A percentile compares a stretch with the other conserved stretches of the same genome.
These are phyloP conservation scores for Panicum virgatum DNA, from an alignment of 202 grass and related monocot species.

Conservation along the genomic window DNA sequence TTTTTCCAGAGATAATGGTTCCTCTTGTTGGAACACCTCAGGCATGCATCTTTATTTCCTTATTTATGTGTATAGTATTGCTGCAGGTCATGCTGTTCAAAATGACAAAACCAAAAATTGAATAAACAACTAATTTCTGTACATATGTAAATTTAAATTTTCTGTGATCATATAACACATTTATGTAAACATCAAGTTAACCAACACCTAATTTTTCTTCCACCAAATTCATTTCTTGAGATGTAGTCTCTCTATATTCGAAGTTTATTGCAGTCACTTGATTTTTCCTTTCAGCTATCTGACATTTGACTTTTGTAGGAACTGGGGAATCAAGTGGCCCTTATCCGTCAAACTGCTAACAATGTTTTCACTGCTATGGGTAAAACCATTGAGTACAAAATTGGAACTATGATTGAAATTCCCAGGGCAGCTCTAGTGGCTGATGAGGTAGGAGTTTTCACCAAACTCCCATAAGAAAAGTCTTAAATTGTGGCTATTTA, in stretches of 20 bases:
- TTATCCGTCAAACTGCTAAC: conserved; percentile 68
- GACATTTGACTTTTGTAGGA: conserved; percentile 64
- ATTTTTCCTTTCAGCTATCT: conserved; percentile 37
- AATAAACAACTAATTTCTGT: neutral
- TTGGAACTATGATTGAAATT: conserved; percentile 99
- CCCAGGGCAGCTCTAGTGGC: conserved; percentile 92
- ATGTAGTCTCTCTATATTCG: conserved; percentile 10
- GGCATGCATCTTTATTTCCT: conserved; percentile 44
- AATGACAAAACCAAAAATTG: conserved; percentile 22
- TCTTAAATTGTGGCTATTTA: neutral
- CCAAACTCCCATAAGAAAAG: neutral
- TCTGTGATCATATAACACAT: neutral
- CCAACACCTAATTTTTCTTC: neutral
- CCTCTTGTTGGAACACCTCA: conserved; percentile 98
- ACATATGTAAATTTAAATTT: neutral
- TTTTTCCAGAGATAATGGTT: conserved; percentile 98
- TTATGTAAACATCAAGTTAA: conserved; percentile 8
- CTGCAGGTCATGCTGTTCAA: conserved; percentile 16
- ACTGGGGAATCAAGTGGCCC: conserved; percentile 73
- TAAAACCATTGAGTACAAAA: conserved; percentile 66
- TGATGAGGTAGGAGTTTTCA: conserved; percentile 64
- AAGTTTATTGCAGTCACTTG: conserved; percentile 19
- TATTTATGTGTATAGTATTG: neutral
- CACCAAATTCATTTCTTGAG: conserved; percentile 26
- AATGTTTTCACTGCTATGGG: conserved; percentile 67